Evolutionary conservation across 1,284 basidiomycete species (phyloP).

Genomic region (Ganoderma sp.): DNA sequence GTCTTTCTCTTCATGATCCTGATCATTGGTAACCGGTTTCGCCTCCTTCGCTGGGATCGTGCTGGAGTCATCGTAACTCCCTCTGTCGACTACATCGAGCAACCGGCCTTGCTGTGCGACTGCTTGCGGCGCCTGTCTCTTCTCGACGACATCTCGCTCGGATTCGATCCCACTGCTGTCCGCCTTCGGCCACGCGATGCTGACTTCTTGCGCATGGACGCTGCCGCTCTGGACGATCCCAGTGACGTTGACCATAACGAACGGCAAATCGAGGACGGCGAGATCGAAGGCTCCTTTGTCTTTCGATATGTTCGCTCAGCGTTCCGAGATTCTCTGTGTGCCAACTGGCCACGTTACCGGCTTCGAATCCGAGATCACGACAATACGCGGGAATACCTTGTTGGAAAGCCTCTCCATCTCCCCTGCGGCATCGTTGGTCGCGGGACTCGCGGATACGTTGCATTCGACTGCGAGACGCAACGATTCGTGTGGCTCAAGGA

Average conservation of each 20-base stretch:
- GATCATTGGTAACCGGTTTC: background rate
- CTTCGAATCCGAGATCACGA: slow-evolving; percentile 1
- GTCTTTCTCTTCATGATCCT: background rate
- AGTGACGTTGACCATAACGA: background rate
- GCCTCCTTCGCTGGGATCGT: slow-evolving; percentile 3
- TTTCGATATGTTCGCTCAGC: background rate
- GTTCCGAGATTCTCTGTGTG: slow-evolving; percentile 1
- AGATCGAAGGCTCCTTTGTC: background rate
- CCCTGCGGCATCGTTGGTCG: background rate
- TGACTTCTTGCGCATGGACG: background rate
- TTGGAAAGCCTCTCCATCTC: slow-evolving; percentile 9
- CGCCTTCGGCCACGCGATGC: background rate
- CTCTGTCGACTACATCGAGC: background rate
- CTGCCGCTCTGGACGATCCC: background rate
- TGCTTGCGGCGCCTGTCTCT: background rate
- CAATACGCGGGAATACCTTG: background rate
- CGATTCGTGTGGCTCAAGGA: slow-evolving; percentile 21
- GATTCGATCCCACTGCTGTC: slow-evolving; percentile 3
- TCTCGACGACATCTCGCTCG: background rate
- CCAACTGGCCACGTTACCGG: slow-evolving; percentile 3
- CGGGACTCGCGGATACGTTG: slow-evolving; percentile 10
- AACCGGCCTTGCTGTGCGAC: background rate
- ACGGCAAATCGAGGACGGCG: background rate
- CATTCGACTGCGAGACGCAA: background rate
- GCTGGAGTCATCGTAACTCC: background rate